A percentile compares a stretch with the other conserved stretches of the same genome.
Evolutionary conservation across 2,329 filamentous ascomycete species (phyloP).

Genomic region (Cryphonectria radicalis): DNA sequence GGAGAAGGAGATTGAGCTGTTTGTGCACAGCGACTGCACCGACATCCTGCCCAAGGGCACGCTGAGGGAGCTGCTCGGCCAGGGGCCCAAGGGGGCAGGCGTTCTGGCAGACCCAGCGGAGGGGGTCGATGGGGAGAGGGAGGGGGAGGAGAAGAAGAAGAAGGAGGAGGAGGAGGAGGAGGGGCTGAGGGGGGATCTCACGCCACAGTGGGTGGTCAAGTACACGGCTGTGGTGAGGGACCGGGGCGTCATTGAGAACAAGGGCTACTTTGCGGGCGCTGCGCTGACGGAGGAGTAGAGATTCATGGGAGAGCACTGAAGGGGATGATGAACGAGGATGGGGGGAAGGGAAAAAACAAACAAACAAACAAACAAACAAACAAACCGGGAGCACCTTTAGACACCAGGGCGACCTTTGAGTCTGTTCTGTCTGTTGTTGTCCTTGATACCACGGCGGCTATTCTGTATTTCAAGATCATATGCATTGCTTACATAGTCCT

Average conservation of each 20-base stretch:
- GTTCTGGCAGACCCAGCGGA: slow-evolving; percentile 66
- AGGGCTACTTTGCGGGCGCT: slow-evolving; percentile 93
- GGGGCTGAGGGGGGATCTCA: slow-evolving; percentile 76
- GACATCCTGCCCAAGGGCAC: slow-evolving; percentile 89
- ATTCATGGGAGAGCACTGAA: not conserved
- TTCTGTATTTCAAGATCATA: not conserved
- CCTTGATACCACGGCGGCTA: slow-evolving; percentile 9
- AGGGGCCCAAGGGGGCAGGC: slow-evolving; percentile 72
- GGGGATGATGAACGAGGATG: no score
- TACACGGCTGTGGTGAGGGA: slow-evolving; percentile 96
- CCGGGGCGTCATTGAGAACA: slow-evolving; percentile 95
- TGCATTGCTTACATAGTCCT: not conserved
- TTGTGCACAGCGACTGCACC: slow-evolving; percentile 93
- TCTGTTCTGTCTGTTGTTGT: not conserved
- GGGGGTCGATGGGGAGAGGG: slow-evolving; percentile 34
- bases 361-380: no score
- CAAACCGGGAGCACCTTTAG: not conserved
- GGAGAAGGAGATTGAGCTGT: slow-evolving; percentile 78
- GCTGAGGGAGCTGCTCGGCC: slow-evolving; percentile 79
- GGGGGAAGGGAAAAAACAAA: not conserved
- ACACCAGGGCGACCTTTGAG: not conserved
- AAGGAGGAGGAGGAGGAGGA: slow-evolving; percentile 44
- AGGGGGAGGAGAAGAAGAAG: not conserved
- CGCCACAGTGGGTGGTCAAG: slow-evolving; percentile 93
- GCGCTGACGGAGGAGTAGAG: slow-evolving; percentile 57